Conservation (phyloP, 2,329 filamentous ascomycete genomes). For the Capronia epimyces region DNA sequence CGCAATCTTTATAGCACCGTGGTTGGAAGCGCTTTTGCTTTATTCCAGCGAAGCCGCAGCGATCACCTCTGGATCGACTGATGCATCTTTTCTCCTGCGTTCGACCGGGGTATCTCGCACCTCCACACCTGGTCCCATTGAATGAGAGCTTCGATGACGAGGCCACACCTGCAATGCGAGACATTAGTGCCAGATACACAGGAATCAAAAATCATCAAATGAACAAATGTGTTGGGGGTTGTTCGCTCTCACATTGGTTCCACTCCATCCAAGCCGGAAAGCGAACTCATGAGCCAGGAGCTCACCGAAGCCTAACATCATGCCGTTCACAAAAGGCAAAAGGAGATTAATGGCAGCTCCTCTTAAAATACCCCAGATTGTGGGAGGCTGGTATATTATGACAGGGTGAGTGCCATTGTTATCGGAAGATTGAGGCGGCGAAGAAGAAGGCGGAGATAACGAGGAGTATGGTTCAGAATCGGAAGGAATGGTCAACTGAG, state of each 20-base stretch:
- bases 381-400: slow-evolving; percentile 84
- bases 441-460: slow-evolving; percentile 34
- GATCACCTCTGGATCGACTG: slow-evolving; percentile 49
- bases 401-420: slow-evolving; percentile 50
- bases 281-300: slow-evolving; percentile 94
- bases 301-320: slow-evolving; percentile 98
- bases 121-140: slow-evolving; percentile 78
- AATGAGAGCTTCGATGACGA: slow-evolving; percentile 37
- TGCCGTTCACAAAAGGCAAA: slow-evolving; percentile 89
- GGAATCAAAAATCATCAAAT: not conserved
- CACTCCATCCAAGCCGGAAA: slow-evolving; percentile 86
- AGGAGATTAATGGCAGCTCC: slow-evolving; percentile 94
- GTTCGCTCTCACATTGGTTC: slow-evolving; percentile 68
- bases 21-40: slow-evolving; percentile 12
- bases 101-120: slow-evolving; percentile 61
- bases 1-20: slow-evolving; percentile 16
- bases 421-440: slow-evolving; percentile 36
- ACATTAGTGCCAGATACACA: slow-evolving; percentile 4
- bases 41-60: slow-evolving; percentile 66
- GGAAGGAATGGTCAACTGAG: slow-evolving; percentile 40
- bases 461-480: slow-evolving; percentile 46
- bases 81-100: slow-evolving; percentile 46
- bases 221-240: not conserved
- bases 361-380: slow-evolving; percentile 75
- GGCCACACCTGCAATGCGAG: slow-evolving; percentile 26